Conservation (phyloP, 2,329 filamentous ascomycete genomes). For the Ciborinia camelliae region DNA sequence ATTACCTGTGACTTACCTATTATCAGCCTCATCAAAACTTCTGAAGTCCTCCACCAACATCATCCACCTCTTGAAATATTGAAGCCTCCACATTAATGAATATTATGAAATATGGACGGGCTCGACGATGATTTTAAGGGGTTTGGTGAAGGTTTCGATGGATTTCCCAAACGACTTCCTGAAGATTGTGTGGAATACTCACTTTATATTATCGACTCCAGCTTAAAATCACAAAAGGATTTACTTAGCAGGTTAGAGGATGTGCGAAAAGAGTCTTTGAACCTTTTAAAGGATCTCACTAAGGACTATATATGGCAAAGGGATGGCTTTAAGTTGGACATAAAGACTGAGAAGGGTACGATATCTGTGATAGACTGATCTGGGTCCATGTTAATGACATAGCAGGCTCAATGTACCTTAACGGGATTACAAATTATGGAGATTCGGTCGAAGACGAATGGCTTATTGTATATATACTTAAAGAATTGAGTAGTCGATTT, state of each 20-base stretch:
- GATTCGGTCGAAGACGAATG: constrained; percentile 97
- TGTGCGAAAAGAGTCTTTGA: constrained; percentile 65
- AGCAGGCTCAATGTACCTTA: constrained; percentile 58
- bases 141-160: constrained; percentile 59
- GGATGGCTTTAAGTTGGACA: constrained; percentile 65
- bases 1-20: neutral
- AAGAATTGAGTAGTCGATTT: constrained; percentile 72
- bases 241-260: constrained; percentile 64
- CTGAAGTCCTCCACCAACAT: neutral
- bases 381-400: neutral
- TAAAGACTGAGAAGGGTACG: constrained; percentile 57
- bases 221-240: constrained; percentile 50
- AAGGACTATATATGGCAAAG: constrained; percentile 94
- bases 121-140: constrained; percentile 58
- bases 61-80: neutral
- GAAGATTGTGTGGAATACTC: constrained; percentile 87
- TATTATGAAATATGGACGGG: constrained; percentile 35
- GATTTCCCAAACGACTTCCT: constrained; percentile 61
- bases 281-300: constrained; percentile 62
- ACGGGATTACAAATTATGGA: constrained; percentile 79
- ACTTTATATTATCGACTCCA: constrained; percentile 65
- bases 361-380: neutral
- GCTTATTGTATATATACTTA: constrained; percentile 87
- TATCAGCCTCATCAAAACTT: constrained; percentile 1
- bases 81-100: neutral